These are phyloP conservation scores for Ophiostoma perfectum DNA, from an alignment of 2,329 filamentous ascomycete genomes.

Conservation along the genomic window DNA sequence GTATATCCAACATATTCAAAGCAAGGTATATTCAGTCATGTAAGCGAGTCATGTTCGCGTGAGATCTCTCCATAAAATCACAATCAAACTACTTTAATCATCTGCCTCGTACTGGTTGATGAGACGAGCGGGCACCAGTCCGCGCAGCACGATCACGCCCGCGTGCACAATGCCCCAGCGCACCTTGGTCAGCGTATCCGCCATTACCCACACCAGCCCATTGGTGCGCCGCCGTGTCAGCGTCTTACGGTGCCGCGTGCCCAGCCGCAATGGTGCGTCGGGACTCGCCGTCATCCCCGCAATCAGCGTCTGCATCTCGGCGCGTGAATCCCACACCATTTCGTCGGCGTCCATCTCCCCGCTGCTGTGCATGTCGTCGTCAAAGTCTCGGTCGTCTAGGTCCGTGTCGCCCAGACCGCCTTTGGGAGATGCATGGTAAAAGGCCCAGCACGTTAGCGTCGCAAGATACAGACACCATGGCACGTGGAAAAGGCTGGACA, in stretches of 20 bases:
- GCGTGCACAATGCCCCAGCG: constrained; percentile 26
- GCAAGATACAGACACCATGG: constrained; percentile 27
- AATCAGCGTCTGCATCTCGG: constrained; percentile 23
- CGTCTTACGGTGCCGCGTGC: background rate
- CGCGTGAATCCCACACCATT: constrained; percentile 24
- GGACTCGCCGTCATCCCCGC: constrained; percentile 14
- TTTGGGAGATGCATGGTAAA: constrained; percentile 21
- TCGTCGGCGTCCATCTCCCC: constrained; percentile 17
- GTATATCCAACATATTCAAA: too few species aligned
- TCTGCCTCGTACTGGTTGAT: constrained; percentile 25
- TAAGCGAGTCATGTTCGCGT: too few species aligned
- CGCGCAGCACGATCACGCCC: constrained; percentile 24
- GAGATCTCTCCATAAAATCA: too few species aligned
- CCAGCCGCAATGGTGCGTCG: background rate
- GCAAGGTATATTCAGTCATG: too few species aligned
- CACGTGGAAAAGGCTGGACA: constrained; percentile 25
- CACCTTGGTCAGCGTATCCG: constrained; percentile 23
- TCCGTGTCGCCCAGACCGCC: background rate
- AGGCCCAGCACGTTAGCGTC: constrained; percentile 25
- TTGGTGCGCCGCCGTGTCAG: constrained; percentile 14
- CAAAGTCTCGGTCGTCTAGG: background rate
- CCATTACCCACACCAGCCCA: constrained; percentile 26
- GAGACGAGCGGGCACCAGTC: constrained; percentile 22
- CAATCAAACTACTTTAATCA: background rate
- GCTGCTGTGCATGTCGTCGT: background rate